phyloP scores from a whole-genome alignment of 2,329 filamentous ascomycete genomes.

The Aspergillus piperis region DNA sequence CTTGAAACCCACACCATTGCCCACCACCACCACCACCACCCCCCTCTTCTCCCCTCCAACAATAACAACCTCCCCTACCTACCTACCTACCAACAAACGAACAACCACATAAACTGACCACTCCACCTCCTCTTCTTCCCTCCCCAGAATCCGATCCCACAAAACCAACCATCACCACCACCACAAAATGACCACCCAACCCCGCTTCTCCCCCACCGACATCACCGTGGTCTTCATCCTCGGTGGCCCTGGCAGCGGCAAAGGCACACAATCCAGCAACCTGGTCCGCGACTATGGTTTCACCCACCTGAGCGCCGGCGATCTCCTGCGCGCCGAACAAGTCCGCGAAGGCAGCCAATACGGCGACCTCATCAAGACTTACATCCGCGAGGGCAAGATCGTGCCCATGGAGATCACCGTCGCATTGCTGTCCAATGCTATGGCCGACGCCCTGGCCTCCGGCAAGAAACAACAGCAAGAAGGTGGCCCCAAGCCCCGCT shows the following conservation, averaged over 20 bases:
- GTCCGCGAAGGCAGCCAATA: slow-evolving; percentile 82
- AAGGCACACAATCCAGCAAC: slow-evolving; percentile 91
- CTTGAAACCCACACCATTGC: background rate
- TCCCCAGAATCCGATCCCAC: background rate
- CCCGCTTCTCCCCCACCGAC: slow-evolving; percentile 74
- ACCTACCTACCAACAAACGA: too few species aligned
- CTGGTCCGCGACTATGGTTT: slow-evolving; percentile 88
- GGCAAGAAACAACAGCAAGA: background rate
- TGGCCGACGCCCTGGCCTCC: slow-evolving; percentile 55
- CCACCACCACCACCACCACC: background rate
- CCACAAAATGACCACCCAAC: slow-evolving; percentile 44
- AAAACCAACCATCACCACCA: background rate
- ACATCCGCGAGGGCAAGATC: slow-evolving; percentile 92
- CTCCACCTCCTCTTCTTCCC: background rate
- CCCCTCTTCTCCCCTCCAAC: background rate
- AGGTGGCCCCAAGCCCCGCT: slow-evolving; percentile 60
- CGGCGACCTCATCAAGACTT: slow-evolving; percentile 85
- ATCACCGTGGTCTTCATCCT: slow-evolving; percentile 97
- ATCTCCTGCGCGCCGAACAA: slow-evolving; percentile 92
- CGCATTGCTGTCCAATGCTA: slow-evolving; percentile 88
- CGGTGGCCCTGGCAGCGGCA: slow-evolving; percentile 91
- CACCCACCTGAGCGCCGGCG: slow-evolving; percentile 88
- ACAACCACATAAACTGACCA: background rate
- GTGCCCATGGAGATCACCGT: slow-evolving; percentile 99
- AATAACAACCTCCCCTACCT: slow-evolving; percentile 46